Evolutionary conservation across 441 rosid genomes (phyloP), one percentile per base, ranked within the genome.

Genomic region (Populus hybrid): DNA sequence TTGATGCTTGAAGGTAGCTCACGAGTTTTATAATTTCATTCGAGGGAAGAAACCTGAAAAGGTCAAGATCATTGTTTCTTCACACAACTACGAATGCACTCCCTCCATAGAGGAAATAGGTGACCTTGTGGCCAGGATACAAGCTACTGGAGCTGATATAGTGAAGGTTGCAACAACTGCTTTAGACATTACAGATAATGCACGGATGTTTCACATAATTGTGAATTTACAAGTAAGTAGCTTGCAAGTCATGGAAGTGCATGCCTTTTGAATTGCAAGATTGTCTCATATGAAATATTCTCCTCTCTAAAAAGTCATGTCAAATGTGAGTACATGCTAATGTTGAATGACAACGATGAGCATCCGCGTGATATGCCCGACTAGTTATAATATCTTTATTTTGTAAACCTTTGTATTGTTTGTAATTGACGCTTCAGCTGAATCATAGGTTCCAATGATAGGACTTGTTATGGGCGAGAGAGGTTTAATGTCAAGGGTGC

Each of bases 111-210:
- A 94, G 84, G 97, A 87, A 59, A 93, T 95, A 40, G 87, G 87
- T 69, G 87, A 88, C 81, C 93, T 95, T 81, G 97, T 87, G 79
- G 88, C 88, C 65, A 85, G 84, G 72, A 94, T 95, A 79, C 95
- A 88, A 83, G 88, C 90, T 67, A n/a, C 93, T 76, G 98, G 98
- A 81, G 98, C 99, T 23, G 95, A 96, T 70, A 93, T 94, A 40
- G 99, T 96, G 73, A 96, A 96, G 85, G 86, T 94, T 84, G 97
- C 96, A 31, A 96, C 98, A 11, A 94, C 94, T 69, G 96, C 98
- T 65, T 81, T 82, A 68, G 97, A 96, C 74, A 94, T 96, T 68
- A 74, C 94, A 80, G 98, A 96, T 80, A 94, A 88, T 77, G 92
- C 96, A 26, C 92, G 93, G 38, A 81, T 96, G 84, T 94, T 96